Evolutionary conservation across 345 rosid species (phyloP).

Genomic region (Brassica cretica): DNA sequence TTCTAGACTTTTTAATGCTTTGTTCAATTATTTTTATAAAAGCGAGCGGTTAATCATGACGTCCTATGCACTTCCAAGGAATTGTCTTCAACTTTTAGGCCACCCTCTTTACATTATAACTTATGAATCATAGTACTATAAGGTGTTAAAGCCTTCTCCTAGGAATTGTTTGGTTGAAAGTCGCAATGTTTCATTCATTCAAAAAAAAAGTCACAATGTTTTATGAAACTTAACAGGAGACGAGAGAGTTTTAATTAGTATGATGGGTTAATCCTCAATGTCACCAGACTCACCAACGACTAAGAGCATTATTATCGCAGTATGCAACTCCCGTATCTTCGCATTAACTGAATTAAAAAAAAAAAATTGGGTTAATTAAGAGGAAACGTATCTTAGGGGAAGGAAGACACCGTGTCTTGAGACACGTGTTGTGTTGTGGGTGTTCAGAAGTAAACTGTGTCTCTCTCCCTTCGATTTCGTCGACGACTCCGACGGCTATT

Average conservation of each 20-base stretch:
- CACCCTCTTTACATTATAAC: neutral
- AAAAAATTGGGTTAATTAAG: too few relatives aligned
- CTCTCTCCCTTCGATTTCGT: too few relatives aligned
- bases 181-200: neutral
- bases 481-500: too few relatives aligned
- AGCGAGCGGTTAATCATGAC: slow-evolving; percentile 1
- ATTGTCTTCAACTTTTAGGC: neutral
- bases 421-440: too few relatives aligned
- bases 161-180: neutral
- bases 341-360: too few relatives aligned
- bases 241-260: neutral
- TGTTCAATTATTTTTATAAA: neutral
- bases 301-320: too few relatives aligned
- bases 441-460: too few relatives aligned
- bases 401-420: too few relatives aligned
- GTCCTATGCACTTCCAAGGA: neutral
- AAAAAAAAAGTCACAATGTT: too few relatives aligned
- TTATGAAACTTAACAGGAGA: neutral
- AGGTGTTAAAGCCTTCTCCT: neutral
- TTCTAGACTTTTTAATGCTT: neutral
- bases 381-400: too few relatives aligned
- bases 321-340: too few relatives aligned
- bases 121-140: neutral
- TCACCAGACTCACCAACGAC: slow-evolving; percentile 1
- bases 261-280: neutral